Evolutionary conservation across 208 protist genomes (phyloP), one percentile per base, ranked within the genome.

Genomic region (Leishmania amazonensis): DNA sequence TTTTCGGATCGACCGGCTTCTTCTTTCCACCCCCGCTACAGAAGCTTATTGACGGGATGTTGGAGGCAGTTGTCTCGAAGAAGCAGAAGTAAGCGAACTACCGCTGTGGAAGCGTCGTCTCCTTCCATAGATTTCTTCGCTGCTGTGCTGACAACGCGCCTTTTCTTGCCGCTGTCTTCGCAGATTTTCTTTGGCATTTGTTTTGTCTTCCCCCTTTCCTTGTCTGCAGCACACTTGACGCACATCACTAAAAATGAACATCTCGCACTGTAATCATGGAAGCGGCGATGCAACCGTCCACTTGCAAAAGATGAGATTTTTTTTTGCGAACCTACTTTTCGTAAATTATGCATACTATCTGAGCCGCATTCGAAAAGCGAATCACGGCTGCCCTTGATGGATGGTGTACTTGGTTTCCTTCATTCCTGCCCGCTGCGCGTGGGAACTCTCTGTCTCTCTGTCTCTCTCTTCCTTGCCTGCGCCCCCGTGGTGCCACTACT

Each of bases 1-100:
- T 94, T 86, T 97, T 97, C 83, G 82, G 80, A 31, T 90, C 86
- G 3, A 88, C 83, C 17, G 94, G 94, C 1, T 92, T 87, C 60
- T 92, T 97, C 78, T 97, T 87, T 76, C 92, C 94, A 24, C 94
- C 94, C 9, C 60, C 87, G 15, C 74, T 97, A 19, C 87, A 88
- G 38, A 82, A 79, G 17, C 89, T 94, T 68, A 64, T 97, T 35
- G 89, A 93, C 54, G 75, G 42, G 24, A 68, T 90, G 67, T 64
- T 90, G 11, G 76, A 81, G 42, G 28, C n/a, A 9, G 38, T 75
- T 7, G 64, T 54, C 0, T 62, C 78, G 21, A 87, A 87, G 24
- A 81, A 83, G 75, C 31, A 70, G 28, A 79, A 72, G n/a, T 72
- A 71, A 72, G 28, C 42, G 28, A 51, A 35, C 42, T 73, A 53